Conservation (phyloP, 2,329 filamentous ascomycete species). For the Penicillium crustosum region DNA sequence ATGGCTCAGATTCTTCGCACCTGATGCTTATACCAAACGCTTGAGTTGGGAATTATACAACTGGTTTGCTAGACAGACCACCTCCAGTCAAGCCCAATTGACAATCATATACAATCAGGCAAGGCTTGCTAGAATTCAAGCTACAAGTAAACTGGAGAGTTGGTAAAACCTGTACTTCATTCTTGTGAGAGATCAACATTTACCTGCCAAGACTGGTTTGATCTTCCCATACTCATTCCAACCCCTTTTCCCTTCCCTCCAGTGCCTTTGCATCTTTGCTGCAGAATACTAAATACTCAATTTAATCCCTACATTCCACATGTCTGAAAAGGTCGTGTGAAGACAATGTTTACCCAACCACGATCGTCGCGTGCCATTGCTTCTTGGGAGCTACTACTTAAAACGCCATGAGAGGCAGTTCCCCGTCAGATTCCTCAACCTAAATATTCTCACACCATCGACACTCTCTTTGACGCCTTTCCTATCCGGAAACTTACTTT, state of each 20-base stretch:
- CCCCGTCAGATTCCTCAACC: neutral
- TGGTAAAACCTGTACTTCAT: neutral
- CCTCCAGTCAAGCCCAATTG: neutral
- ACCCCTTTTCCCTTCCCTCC: conserved; percentile 7
- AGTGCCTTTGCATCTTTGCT: neutral
- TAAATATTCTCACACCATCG: conserved; percentile 2
- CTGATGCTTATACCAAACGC: neutral
- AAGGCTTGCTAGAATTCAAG: neutral
- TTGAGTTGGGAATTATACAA: neutral
- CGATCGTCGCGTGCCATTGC: conserved; percentile 8
- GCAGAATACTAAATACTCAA: neutral
- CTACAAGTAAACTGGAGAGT: neutral
- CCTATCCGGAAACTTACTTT: neutral
- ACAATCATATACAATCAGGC: neutral
- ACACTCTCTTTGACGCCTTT: conserved; percentile 7
- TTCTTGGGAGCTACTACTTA: conserved; percentile 12
- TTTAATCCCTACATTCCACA: conserved; percentile 15
- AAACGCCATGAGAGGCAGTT: conserved; percentile 14
- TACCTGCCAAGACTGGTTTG: neutral
- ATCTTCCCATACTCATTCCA: conserved; percentile 17
- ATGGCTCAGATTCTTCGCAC: neutral
- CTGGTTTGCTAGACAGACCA: neutral
- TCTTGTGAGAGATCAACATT: neutral
- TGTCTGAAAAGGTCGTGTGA: neutral
- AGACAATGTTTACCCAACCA: conserved; percentile 12